Conservation (phyloP, 257 asterid species). For the Rhazya stricta region DNA sequence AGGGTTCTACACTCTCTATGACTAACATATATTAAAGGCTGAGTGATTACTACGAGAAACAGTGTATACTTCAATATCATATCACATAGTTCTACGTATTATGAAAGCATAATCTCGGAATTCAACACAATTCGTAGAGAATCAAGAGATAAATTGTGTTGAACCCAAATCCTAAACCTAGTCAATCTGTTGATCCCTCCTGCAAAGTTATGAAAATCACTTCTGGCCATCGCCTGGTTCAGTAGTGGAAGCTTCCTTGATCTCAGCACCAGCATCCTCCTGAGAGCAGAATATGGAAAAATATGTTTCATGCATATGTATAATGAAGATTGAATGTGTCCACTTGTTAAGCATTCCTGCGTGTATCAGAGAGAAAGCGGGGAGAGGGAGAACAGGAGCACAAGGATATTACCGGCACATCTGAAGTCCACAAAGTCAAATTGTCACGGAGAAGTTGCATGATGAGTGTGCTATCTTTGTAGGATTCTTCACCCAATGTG, state of each 20-base stretch:
- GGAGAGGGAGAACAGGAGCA: background rate
- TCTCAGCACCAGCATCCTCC: constrained; percentile 29
- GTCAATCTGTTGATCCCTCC: background rate
- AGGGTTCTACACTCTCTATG: too few species aligned
- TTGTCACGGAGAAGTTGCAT: constrained; percentile 37
- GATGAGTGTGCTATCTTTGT: constrained; percentile 32
- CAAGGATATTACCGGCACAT: constrained; percentile 17
- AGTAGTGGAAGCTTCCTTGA: constrained; percentile 22
- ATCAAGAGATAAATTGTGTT: background rate
- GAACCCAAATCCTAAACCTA: constrained; percentile 16
- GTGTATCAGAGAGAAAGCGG: background rate
- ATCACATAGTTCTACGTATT: constrained; percentile 3
- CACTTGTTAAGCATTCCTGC: background rate
- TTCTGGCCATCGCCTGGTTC: constrained; percentile 14
- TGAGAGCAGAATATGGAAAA: constrained; percentile 3
- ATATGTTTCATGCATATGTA: background rate
- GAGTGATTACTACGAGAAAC: background rate
- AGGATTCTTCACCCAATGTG: constrained; percentile 33
- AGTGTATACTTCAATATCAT: background rate
- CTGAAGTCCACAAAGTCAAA: constrained; percentile 35
- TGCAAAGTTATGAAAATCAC: background rate
- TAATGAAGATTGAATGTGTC: background rate
- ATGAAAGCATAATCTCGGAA: constrained; percentile 3
- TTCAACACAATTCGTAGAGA: background rate
- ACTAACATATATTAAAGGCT: too few species aligned